Percentiles rank a stretch among this genome's conserved stretches.
These are phyloP conservation scores for Colletotrichum scovillei DNA, from an alignment of 2,329 filamentous ascomycete species.

Conservation along the genomic window DNA sequence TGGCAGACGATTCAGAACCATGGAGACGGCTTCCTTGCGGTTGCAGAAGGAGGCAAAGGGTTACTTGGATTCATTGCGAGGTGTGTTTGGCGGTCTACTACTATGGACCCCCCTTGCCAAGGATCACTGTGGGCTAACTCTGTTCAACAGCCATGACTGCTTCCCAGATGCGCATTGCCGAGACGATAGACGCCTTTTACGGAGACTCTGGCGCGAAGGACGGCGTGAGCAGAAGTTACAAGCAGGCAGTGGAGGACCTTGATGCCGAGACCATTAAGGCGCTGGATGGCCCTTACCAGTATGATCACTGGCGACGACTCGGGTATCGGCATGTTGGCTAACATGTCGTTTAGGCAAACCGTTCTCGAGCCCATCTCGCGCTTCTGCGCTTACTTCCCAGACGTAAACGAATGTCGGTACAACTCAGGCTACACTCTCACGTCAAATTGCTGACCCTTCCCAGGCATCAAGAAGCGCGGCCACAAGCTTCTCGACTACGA, in stretches of 20 bases:
- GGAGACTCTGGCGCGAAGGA: constrained; percentile 95
- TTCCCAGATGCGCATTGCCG: constrained; percentile 98
- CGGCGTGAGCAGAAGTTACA: constrained; percentile 96
- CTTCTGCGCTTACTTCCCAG: constrained; percentile 98
- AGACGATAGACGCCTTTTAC: constrained; percentile 99
- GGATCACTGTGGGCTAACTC: constrained; percentile 30
- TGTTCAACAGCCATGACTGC: constrained; percentile 83
- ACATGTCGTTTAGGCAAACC: constrained; percentile 71
- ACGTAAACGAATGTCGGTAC: constrained; percentile 91
- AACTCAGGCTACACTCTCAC: background rate
- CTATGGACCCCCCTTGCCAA: background rate
- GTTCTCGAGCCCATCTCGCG: constrained; percentile 95
- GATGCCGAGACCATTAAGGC: constrained; percentile 99
- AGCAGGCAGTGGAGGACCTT: constrained; percentile 96
- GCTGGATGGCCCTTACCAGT: constrained; percentile 93
- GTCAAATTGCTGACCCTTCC: background rate
- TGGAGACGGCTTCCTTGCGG: constrained; percentile 93
- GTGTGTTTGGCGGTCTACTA: constrained; percentile 52
- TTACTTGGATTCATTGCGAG: constrained; percentile 94
- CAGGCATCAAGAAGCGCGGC: constrained; percentile 95
- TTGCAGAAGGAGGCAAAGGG: constrained; percentile 98
- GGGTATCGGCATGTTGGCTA: constrained; percentile 35
- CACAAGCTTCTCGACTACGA: constrained; percentile 99
- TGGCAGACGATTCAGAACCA: constrained; percentile 89
- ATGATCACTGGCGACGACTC: constrained; percentile 37